Percentiles rank a stretch among this genome's conserved stretches.
Evolutionary conservation across 768 basidiomycete species (phyloP).

Genomic region (Boletus sensibilis): DNA sequence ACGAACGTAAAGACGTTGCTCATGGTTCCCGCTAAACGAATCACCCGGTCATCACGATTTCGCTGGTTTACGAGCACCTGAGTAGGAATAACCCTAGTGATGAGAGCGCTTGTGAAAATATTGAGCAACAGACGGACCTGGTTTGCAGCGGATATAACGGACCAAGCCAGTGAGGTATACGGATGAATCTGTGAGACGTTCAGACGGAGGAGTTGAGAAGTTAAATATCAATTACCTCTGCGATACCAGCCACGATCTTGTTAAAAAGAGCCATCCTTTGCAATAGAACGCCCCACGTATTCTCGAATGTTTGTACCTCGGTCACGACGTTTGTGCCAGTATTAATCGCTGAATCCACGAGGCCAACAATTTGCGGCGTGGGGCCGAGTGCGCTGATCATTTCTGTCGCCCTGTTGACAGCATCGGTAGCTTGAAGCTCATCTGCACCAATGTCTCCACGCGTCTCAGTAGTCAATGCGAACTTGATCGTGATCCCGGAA

Average conservation of each 20-base stretch:
- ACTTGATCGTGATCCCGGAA: slow-evolving; percentile 13
- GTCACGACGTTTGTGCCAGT: not conserved
- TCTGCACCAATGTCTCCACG: not conserved
- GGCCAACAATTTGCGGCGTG: not conserved
- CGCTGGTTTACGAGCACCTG: slow-evolving; percentile 21
- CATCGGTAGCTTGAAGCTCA: slow-evolving; percentile 17
- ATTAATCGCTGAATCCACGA: not conserved
- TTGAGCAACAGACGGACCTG: slow-evolving; percentile 3
- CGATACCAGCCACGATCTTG: slow-evolving; percentile 8
- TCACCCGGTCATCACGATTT: slow-evolving; percentile 13
- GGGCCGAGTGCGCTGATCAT: not conserved
- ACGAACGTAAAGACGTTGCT: slow-evolving; percentile 14
- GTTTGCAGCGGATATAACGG: slow-evolving; percentile 23
- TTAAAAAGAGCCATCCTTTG: slow-evolving; percentile 15
- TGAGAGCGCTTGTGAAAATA: not conserved
- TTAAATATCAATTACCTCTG: slow-evolving; percentile 7
- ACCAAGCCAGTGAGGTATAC: slow-evolving; percentile 19
- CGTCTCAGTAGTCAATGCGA: slow-evolving; percentile 3
- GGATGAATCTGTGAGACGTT: slow-evolving; percentile 17
- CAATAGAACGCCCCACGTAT: slow-evolving; percentile 16
- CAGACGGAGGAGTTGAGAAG: not conserved
- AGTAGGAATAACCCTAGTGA: not conserved
- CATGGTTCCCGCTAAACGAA: slow-evolving; percentile 21
- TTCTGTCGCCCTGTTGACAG: slow-evolving; percentile 5
- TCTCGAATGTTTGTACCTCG: slow-evolving; percentile 16